phyloP scores from a whole-genome alignment of 306 rosid species.

The Glycyrrhiza uralensis region DNA sequence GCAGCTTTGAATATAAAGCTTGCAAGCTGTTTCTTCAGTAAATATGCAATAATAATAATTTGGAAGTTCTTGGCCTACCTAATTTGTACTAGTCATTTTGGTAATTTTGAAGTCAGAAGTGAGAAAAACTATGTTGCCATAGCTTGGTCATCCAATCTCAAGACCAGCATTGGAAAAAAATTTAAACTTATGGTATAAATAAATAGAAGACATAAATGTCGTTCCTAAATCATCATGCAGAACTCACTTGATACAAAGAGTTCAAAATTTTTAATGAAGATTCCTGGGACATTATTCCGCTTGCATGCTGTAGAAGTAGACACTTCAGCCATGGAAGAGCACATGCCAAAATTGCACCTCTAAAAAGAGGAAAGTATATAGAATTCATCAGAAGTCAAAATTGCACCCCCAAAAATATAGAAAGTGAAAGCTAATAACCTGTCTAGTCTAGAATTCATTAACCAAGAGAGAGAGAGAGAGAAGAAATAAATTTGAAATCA shows the following conservation, averaged over 20 bases:
- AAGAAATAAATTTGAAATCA: background rate
- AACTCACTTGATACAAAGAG: constrained; percentile 73
- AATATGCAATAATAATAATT: too few relatives aligned
- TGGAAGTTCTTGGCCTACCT: background rate
- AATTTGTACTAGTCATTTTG: background rate
- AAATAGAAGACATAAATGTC: too few relatives aligned
- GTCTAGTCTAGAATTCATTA: background rate
- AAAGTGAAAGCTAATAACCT: background rate
- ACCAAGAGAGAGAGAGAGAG: background rate
- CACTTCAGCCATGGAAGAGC: constrained; percentile 75
- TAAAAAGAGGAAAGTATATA: background rate
- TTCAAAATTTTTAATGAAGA: constrained; percentile 68
- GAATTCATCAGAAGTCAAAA: background rate
- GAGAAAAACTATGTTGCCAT: too few relatives aligned
- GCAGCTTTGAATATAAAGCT: background rate
- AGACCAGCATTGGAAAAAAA: too few relatives aligned
- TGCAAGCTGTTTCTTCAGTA: background rate
- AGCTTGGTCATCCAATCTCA: too few relatives aligned
- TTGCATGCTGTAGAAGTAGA: constrained; percentile 73
- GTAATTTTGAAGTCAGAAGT: too few relatives aligned
- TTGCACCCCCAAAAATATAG: background rate
- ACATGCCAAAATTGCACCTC: constrained; percentile 79
- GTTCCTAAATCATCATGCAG: background rate
- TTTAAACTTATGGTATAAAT: too few relatives aligned
- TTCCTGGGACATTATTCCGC: constrained; percentile 72